These are phyloP conservation scores for Malassezia obtusa DNA, from an alignment of 1,284 basidiomycete species.

Conservation along the genomic window DNA sequence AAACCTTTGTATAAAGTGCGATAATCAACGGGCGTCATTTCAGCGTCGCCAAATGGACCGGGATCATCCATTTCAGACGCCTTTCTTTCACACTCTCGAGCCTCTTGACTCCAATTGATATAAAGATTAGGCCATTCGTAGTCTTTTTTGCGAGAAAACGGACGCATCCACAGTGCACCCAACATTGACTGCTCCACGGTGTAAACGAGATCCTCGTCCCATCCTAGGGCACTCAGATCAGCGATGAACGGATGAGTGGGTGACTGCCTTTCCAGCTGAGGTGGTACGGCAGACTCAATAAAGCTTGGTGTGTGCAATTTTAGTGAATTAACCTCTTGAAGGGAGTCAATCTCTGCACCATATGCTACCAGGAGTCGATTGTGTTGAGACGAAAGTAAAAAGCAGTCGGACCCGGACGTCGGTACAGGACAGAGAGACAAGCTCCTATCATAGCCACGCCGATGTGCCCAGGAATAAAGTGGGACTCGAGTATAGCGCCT, in stretches of 20 bases:
- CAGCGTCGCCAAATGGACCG: conserved; percentile 14
- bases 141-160: not conserved
- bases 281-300: not conserved
- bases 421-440: not conserved
- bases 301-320: not conserved
- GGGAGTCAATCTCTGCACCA: not conserved
- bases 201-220: not conserved
- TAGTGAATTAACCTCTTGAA: not conserved
- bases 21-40: conserved; percentile 9
- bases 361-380: conserved; percentile 11
- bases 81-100: not conserved
- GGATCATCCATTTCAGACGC: not conserved
- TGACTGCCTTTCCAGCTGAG: not conserved
- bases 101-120: not conserved
- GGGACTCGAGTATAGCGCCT: conserved; percentile 4
- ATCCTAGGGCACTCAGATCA: not conserved
- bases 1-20: conserved; percentile 7
- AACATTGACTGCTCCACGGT: not conserved
- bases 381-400: conserved; percentile 4
- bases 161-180: conserved; percentile 1
- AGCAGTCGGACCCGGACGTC: not conserved
- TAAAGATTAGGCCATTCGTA: not conserved
- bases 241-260: not conserved
- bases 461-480: conserved; percentile 6
- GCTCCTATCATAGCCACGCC: conserved; percentile 11